Evolutionary conservation across 306 rosid genomes (phyloP), one percentile per base, ranked within the genome.

Genomic region (Vigna angularis): DNA sequence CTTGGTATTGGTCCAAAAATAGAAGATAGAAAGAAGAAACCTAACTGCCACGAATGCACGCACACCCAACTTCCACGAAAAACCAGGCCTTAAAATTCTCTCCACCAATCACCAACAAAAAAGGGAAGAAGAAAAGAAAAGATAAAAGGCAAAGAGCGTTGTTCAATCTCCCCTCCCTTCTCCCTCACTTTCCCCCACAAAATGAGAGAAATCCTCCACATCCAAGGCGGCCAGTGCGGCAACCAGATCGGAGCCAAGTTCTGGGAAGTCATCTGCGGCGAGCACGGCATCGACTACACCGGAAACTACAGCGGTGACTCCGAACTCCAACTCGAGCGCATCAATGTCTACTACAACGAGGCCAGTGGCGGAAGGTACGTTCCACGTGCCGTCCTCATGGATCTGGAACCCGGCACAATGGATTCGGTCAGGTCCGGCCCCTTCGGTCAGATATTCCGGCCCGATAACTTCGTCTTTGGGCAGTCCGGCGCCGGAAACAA

Each of bases 201-300:
- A 84, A 88, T 88, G 92, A 88, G 92, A 80, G 92, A 88, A 75
- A 88, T 88, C 76, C 87, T 88, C 51, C 92, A 88, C 90, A 85
- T 88, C 77, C 92, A 88, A 64, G 92, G 92, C 20, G 92, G 92
- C 3, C 92, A 88, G 49, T 88, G 92, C 73, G 92, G 92, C 18
- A 88, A 88, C 87, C 92, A 88, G 66, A 88, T 88, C 78, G 92
- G 92, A 1, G 89, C 92, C 22, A 88, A 88, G 65, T 88, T 88
- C 86, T 88, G 92, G 92, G 92, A 88, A 48, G 92, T 88, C 0
- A 86, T 88, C 12, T 88, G 92, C 85, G 90, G 86, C 48, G 92
- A 88, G 65, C 92, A 88, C 28, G 92, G 88, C 20, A 86, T 88
- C 32, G 92, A 88, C 66, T 83, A 79, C 52, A 86, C 92, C 59